Evolutionary conservation across 2,329 filamentous ascomycete species (phyloP), one percentile per base, ranked within the genome.

Genomic region (Trichoderma koningii): DNA sequence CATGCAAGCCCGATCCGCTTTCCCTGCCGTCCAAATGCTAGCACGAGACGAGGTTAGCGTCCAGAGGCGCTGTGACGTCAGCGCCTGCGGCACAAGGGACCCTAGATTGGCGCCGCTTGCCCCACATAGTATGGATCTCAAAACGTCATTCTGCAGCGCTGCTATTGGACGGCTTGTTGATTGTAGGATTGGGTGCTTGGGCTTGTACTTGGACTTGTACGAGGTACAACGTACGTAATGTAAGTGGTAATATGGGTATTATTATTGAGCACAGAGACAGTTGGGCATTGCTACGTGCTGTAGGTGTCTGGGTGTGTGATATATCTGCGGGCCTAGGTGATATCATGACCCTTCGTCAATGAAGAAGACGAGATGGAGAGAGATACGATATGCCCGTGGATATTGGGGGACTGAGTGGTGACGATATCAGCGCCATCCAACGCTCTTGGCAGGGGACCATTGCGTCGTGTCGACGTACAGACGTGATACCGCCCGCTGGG

Each of bases 51-150:
- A 30, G 15, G n/a, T n/a, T 34, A 52, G 50, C 10, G 26, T 30
- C 7, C 30, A 30, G 9, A 5, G 28, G 23, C 10, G 5, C 34
- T 14, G 56, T 66, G 64, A 66, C 64, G 64, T 66, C 64, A 62
- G 64, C 34, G 64, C 57, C 52, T 57, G 64, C 64, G 64, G 64
- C 64, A 66, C 57, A 42, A 66, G 44, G 64, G 56, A 59, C 55
- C 38, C 48, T 53, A 48, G 55, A 41, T 38, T 45, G 53, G 53
- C 38, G 47, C 47, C 15, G 21, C 28, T 19, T 7, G 26, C 7
- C 53, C 62, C 62, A 55, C 38, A 55, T 52, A 42, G 51, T 47
- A 53, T 65, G 48, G 59, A 53, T 30, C 55, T 28, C 47, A 26
- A 51, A 60, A 60, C 63, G 55, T 65, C 63, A 65, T 65, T 60